Evolutionary conservation across 2,329 filamentous ascomycete species (phyloP).

Genomic region (Penicillium expansum): DNA sequence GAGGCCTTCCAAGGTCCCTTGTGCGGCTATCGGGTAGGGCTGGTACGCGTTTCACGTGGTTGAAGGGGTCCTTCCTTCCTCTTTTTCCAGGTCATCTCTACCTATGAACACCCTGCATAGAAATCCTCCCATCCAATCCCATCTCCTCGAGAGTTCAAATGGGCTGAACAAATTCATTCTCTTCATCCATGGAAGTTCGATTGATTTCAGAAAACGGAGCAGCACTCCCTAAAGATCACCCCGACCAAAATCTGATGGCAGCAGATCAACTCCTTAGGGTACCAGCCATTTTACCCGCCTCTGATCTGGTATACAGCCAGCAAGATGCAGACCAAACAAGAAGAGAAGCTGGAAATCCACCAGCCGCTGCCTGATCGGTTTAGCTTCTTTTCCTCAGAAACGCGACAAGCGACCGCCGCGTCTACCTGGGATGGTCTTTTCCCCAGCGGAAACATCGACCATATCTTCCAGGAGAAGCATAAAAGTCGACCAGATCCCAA

Average conservation of each 20-base stretch:
- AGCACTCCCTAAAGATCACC: not conserved
- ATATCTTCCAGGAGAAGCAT: slow-evolving; percentile 14
- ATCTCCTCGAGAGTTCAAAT: not conserved
- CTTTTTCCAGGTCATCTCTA: not conserved
- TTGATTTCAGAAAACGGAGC: not conserved
- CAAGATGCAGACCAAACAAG: slow-evolving; percentile 4
- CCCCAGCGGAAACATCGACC: slow-evolving; percentile 8
- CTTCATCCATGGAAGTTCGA: slow-evolving; percentile 1
- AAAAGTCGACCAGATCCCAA: slow-evolving; percentile 12
- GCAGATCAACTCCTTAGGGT: not conserved
- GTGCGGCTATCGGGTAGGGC: slow-evolving; percentile 17
- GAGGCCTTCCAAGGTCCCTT: not conserved
- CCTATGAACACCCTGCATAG: not conserved
- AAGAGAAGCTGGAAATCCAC: slow-evolving; percentile 20
- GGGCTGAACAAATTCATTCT: not conserved
- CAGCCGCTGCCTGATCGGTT: slow-evolving; percentile 68
- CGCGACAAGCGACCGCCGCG: slow-evolving; percentile 51
- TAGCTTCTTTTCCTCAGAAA: slow-evolving; percentile 91
- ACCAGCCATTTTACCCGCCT: not conserved
- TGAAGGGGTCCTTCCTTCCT: not conserved
- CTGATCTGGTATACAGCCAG: not conserved
- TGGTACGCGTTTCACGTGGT: slow-evolving; percentile 3
- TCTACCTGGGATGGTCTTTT: slow-evolving; percentile 24
- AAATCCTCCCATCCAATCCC: not conserved
- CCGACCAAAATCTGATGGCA: slow-evolving; percentile 1